A percentile compares a stretch with the other conserved stretches of the same genome.
Conservation (phyloP, 768 basidiomycete species). For the Russula ochroleuca region DNA sequence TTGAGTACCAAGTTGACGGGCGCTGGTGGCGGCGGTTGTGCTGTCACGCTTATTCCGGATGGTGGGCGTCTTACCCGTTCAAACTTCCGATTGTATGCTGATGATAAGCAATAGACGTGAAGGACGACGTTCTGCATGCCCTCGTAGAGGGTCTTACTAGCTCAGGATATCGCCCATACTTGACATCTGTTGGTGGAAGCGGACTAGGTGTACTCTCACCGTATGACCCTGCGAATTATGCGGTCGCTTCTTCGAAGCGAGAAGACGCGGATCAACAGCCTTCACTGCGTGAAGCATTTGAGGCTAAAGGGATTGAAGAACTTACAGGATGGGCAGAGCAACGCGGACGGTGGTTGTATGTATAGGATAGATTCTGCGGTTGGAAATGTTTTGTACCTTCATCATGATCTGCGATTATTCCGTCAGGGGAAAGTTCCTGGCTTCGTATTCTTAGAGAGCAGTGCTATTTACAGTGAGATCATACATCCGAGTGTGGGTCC, state of each 20-base stretch:
- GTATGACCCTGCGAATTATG: constrained; percentile 34
- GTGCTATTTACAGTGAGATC: not conserved
- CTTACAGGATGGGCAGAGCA: constrained; percentile 38
- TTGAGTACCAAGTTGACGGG: constrained; percentile 95
- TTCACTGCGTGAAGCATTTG: constrained; percentile 32
- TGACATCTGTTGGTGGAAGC: constrained; percentile 89
- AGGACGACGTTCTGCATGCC: constrained; percentile 50
- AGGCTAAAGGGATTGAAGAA: constrained; percentile 30
- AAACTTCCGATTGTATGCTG: constrained; percentile 6
- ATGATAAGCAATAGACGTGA: constrained; percentile 54
- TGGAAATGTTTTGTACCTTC: constrained; percentile 1
- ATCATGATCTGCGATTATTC: not conserved
- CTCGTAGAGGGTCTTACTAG: constrained; percentile 58
- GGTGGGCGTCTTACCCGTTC: constrained; percentile 45
- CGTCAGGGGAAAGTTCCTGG: not conserved
- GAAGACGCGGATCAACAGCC: constrained; percentile 22
- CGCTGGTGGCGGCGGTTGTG: constrained; percentile 97
- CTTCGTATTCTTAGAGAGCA: not conserved
- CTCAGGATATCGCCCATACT: constrained; percentile 74
- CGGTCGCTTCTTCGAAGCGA: constrained; percentile 31
- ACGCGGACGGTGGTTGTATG: constrained; percentile 41
- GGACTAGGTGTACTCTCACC: constrained; percentile 84
- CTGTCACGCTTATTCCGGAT: constrained; percentile 92
- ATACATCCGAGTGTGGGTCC: not conserved
- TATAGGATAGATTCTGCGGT: constrained; percentile 27